These are phyloP conservation scores for Conoideocrella luteorostrata DNA, from an alignment of 2,329 filamentous ascomycete genomes.

Conservation along the genomic window DNA sequence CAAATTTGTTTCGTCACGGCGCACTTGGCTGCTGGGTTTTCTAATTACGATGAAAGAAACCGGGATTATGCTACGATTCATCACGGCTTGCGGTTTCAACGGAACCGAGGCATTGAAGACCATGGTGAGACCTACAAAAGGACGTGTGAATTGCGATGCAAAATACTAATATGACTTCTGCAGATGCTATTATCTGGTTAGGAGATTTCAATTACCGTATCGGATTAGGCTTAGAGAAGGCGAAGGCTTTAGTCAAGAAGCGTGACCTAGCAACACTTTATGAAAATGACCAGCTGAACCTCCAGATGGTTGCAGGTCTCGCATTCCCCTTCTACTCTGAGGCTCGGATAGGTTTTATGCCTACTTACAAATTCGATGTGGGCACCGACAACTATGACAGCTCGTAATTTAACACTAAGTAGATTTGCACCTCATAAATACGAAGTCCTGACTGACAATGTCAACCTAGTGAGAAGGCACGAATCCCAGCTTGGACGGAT, in stretches of 20 bases:
- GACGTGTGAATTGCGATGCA: neutral
- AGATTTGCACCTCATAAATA: too few relatives aligned
- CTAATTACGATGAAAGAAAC: conserved; percentile 95
- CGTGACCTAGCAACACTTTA: conserved; percentile 73
- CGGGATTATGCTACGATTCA: conserved; percentile 87
- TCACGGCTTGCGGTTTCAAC: conserved; percentile 80
- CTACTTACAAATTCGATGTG: conserved; percentile 94
- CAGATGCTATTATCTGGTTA: conserved; percentile 79
- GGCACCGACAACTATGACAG: conserved; percentile 86
- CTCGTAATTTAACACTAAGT: conserved; percentile 59
- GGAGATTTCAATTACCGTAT: conserved; percentile 99
- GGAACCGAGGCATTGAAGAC: conserved; percentile 84
- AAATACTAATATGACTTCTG: too few relatives aligned
- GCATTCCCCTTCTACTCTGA: conserved; percentile 92
- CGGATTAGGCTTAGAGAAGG: conserved; percentile 71
- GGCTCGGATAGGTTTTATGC: conserved; percentile 77
- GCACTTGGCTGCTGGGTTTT: conserved; percentile 90
- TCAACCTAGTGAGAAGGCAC: conserved; percentile 86
- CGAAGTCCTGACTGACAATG: too few relatives aligned
- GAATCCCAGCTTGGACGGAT: conserved; percentile 97
- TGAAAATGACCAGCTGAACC: conserved; percentile 89
- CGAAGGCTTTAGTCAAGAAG: conserved; percentile 65
- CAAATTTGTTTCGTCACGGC: conserved; percentile 93
- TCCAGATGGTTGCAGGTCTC: conserved; percentile 91
- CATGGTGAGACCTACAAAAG: conserved; percentile 51